Conservation (phyloP, 169 alveolate genomes). For the Prorocentrum cordatum region DNA sequence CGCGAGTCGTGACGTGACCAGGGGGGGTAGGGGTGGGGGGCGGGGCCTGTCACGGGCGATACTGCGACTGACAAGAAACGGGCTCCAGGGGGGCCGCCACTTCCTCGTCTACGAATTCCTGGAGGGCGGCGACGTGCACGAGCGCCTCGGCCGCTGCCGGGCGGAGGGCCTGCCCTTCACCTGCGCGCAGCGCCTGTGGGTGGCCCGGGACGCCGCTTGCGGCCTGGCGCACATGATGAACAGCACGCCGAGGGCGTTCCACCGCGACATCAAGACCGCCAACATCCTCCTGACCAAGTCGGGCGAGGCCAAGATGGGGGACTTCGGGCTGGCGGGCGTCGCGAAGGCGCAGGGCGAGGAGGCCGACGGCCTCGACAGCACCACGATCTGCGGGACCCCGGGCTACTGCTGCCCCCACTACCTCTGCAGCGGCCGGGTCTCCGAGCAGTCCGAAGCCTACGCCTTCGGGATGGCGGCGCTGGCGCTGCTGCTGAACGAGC, state of each 20-base stretch:
- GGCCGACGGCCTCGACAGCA: not conserved
- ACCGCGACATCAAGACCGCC: conserved; percentile 83
- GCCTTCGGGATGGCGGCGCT: conserved; percentile 58
- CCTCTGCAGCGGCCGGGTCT: conserved; percentile 20
- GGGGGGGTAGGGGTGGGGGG: too few relatives aligned
- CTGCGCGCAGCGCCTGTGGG: conserved; percentile 22
- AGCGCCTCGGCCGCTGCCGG: conserved; percentile 35
- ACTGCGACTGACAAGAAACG: too few relatives aligned
- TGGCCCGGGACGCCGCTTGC: conserved; percentile 68
- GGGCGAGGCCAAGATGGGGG: conserved; percentile 79
- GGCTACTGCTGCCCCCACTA: not conserved
- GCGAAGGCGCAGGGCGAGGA: not conserved
- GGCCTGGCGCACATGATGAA: conserved; percentile 66
- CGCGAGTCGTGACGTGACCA: too few relatives aligned
- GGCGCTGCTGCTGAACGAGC: conserved; percentile 35
- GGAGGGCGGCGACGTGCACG: conserved; percentile 53
- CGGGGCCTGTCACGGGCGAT: too few relatives aligned
- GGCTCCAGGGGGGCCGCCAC: too few relatives aligned
- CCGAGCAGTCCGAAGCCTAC: conserved; percentile 56
- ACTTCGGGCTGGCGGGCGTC: conserved; percentile 75
- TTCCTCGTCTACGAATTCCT: conserved; percentile 52
- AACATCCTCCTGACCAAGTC: conserved; percentile 78
- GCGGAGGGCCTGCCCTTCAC: not conserved
- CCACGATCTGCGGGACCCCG: not conserved
- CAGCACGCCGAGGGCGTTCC: conserved; percentile 63